phyloP scores from a whole-genome alignment of 129 eudicot genomes.

The Ambrosia artemisiifolia region DNA sequence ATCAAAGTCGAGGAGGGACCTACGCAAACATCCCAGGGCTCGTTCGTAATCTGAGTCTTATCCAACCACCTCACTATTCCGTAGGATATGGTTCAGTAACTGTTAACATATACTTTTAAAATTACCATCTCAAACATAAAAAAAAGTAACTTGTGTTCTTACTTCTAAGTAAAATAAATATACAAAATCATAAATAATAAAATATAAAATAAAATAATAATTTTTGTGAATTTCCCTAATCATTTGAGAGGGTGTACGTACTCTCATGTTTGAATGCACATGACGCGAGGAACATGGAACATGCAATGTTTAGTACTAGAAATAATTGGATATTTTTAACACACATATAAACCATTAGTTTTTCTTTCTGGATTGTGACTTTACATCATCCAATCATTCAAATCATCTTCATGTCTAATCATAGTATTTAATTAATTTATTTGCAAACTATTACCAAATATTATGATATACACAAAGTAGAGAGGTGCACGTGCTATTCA shows the following conservation, averaged over 20 bases:
- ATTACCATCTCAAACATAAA: not conserved
- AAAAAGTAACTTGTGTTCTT: not conserved
- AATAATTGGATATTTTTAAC: constrained; percentile 12
- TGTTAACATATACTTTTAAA: not conserved
- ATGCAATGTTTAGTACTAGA: constrained; percentile 28
- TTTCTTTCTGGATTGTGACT: constrained; percentile 23
- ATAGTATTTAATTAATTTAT: not conserved
- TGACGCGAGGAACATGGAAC: constrained; percentile 19
- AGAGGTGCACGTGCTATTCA: too few species aligned
- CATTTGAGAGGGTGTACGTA: not conserved
- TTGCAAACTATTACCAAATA: too few species aligned
- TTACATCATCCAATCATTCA: constrained; percentile 29
- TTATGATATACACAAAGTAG: too few species aligned
- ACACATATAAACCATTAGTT: constrained; percentile 17
- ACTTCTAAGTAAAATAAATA: not conserved
- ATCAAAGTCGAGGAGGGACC: too few species aligned
- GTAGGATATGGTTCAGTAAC: too few species aligned
- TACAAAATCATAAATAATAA: not conserved
- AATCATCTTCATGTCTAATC: constrained; percentile 12
- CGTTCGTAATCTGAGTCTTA: too few species aligned
- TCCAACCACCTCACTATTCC: too few species aligned
- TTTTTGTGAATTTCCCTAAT: not conserved
- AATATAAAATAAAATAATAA: not conserved
- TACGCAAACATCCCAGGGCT: too few species aligned
- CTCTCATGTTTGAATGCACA: constrained; percentile 3